Base-by-base conservation (phyloP, 2,329 filamentous ascomycete genomes). In the Penicillium sp. region DNA sequence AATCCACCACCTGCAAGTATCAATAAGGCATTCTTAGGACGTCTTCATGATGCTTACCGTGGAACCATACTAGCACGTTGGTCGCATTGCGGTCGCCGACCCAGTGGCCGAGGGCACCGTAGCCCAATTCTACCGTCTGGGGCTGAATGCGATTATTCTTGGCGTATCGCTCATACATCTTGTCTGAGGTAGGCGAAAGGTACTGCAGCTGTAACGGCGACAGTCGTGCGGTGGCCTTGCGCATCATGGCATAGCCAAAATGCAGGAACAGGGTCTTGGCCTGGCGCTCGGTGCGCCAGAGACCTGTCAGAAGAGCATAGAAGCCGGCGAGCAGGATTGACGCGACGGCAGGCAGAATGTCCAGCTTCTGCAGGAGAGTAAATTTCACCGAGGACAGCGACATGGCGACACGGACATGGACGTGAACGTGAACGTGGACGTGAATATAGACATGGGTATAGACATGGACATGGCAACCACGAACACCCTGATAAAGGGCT, bases 1-100 rank as follows among this genome's bases (percentile, higher is more conserved):
- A 81, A 84, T 4, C 81, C 81, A 39, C 81, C 81, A 13, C 78
- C 77, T 81, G 31, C 12, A 43, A 5, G 9, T 18, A 13, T 37
- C 8, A 18, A 40, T 44, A 20, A 41, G 15, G 12, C 10, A 15
- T 18, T 6, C 1, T 20, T 20, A 23, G 10, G 9, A 10, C n/a
- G 32, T 15, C 2, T 23, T n/a, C 7, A 15, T n/a, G 7, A 1
- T 24, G 38, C 56, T 29, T 44, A 71, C 68, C 69, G 33, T 70
- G 67, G 44, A 63, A 71, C 63, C 64, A 73, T 41, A 73, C 58
- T n/a, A 73, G 48, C n/a, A 72, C 62, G 37, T 69, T 66, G 31
- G 66, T 62, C 7, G 70, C 67, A 48, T 66, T 57, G 28, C 52
- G 60, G 33, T 70, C 59, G 0, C 71, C 70, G 3, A 73, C 42